phyloP scores from a whole-genome alignment of 2,329 filamentous ascomycete species.

The Ophiosphaerella herpotricha region DNA sequence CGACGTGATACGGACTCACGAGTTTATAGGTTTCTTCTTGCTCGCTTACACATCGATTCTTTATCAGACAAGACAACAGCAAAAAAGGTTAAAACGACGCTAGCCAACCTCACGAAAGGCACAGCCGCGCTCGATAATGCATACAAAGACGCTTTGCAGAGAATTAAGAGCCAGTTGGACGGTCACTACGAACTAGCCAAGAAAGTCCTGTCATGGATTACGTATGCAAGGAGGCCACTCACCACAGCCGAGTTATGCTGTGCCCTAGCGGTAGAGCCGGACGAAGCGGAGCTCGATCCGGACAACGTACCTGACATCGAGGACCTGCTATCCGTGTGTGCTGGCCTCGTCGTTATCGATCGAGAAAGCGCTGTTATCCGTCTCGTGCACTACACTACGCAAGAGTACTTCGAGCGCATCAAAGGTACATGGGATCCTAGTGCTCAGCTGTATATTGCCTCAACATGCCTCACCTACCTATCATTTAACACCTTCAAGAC shows the following conservation, averaged over 20 bases:
- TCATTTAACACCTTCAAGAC: slow-evolving; percentile 26
- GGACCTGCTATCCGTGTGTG: slow-evolving; percentile 23
- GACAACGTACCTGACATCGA: slow-evolving; percentile 12
- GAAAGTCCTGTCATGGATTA: slow-evolving; percentile 17
- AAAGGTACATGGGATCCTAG: slow-evolving; percentile 27
- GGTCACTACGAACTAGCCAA: too few species aligned
- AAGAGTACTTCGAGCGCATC: slow-evolving; percentile 32
- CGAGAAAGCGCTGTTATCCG: slow-evolving; percentile 28
- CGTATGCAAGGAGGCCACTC: slow-evolving; percentile 15
- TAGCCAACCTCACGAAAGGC: slow-evolving; percentile 7
- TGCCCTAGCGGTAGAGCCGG: slow-evolving; percentile 15
- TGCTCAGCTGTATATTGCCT: slow-evolving; percentile 27
- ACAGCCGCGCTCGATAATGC: slow-evolving; percentile 5
- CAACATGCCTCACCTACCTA: slow-evolving; percentile 35
- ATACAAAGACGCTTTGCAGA: slow-evolving; percentile 14
- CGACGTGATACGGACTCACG: too few species aligned
- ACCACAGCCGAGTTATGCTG: slow-evolving; percentile 17
- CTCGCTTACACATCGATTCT: slow-evolving; percentile 13
- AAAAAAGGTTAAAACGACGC: slow-evolving; percentile 4
- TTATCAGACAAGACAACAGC: slow-evolving; percentile 8
- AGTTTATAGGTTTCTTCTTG: slow-evolving; percentile 13
- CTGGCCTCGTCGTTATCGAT: slow-evolving; percentile 21
- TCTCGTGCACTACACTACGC: slow-evolving; percentile 33
- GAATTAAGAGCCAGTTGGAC: slow-evolving; percentile 47
- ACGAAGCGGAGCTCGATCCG: slow-evolving; percentile 6